phyloP scores from a whole-genome alignment of 2,329 filamentous ascomycete species.

The Cladosporium sp. region DNA sequence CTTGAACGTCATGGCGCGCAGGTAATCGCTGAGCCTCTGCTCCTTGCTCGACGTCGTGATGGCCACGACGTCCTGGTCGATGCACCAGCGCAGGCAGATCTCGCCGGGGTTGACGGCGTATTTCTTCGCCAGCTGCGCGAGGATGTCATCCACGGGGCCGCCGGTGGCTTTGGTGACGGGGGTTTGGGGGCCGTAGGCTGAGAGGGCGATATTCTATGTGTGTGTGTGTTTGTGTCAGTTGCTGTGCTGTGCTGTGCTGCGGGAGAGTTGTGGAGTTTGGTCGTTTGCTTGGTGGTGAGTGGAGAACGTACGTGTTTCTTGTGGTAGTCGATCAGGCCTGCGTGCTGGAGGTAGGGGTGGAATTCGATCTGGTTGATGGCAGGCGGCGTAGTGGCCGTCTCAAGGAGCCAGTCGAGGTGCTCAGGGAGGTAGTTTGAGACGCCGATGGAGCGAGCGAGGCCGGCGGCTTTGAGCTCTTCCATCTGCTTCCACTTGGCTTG shows the following conservation, averaged over 20 bases:
- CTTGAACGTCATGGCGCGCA: slow-evolving; percentile 57
- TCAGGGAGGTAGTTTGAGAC: slow-evolving; percentile 61
- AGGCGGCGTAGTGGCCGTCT: slow-evolving; percentile 56
- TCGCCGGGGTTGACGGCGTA: slow-evolving; percentile 60
- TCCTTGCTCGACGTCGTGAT: slow-evolving; percentile 64
- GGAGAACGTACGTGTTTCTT: slow-evolving; percentile 35
- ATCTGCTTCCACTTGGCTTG: slow-evolving; percentile 61
- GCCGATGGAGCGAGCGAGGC: slow-evolving; percentile 61
- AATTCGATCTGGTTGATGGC: slow-evolving; percentile 70
- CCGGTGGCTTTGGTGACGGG: slow-evolving; percentile 56
- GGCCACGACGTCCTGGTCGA: slow-evolving; percentile 60
- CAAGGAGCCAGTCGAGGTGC: slow-evolving; percentile 56
- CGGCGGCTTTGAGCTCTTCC: slow-evolving; percentile 58
- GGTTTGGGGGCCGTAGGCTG: slow-evolving; percentile 49
- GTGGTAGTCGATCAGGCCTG: slow-evolving; percentile 56
- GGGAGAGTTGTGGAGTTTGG: no score
- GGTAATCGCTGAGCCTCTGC: slow-evolving; percentile 58
- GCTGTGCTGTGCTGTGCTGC: background rate
- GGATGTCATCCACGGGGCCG: slow-evolving; percentile 56
- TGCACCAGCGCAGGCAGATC: slow-evolving; percentile 59
- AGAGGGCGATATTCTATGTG: slow-evolving; percentile 47
- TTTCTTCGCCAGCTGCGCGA: slow-evolving; percentile 57
- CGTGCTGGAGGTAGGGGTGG: slow-evolving; percentile 67
- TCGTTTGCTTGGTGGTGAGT: no score
- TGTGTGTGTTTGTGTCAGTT: background rate